A percentile compares a stretch with the other conserved stretches of the same genome.
Conservation (phyloP, 2,329 filamentous ascomycete genomes). For the Xylariales sp. region DNA sequence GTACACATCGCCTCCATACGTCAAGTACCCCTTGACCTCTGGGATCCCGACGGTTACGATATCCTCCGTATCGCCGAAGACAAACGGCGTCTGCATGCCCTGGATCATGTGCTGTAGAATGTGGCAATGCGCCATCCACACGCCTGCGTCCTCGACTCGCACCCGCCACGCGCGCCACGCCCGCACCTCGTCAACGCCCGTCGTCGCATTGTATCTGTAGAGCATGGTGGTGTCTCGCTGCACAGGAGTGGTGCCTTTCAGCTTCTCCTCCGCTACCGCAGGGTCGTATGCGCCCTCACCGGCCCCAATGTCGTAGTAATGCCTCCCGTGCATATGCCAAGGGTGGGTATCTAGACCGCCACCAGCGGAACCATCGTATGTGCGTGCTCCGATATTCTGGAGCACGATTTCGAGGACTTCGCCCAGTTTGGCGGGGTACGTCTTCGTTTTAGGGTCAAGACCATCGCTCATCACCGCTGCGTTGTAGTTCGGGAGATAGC, state of each 20-base stretch:
- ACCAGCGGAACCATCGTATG: conserved; percentile 19
- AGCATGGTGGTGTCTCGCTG: conserved; percentile 32
- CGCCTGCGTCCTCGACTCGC: conserved; percentile 30
- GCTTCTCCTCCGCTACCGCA: conserved; percentile 24
- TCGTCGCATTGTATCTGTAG: conserved; percentile 31
- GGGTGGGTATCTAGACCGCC: conserved; percentile 31
- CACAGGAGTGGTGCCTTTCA: conserved; percentile 24
- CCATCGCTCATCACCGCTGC: conserved; percentile 26
- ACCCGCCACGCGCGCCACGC: conserved; percentile 33
- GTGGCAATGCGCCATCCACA: conserved; percentile 35
- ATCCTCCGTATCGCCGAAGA: conserved; percentile 30
- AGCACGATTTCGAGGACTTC: conserved; percentile 35
- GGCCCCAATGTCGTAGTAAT: conserved; percentile 32
- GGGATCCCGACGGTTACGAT: conserved; percentile 27
- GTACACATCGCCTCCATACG: conserved; percentile 31
- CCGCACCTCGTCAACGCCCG: conserved; percentile 17
- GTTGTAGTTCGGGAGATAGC: conserved; percentile 31
- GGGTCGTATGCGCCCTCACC: conserved; percentile 31
- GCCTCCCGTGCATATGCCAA: conserved; percentile 35
- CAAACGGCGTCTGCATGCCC: conserved; percentile 33
- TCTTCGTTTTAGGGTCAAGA: conserved; percentile 25
- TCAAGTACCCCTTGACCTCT: conserved; percentile 31
- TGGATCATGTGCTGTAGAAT: conserved; percentile 32
- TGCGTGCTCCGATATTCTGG: conserved; percentile 24
- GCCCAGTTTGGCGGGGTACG: conserved; percentile 30